Conservation (phyloP, 441 rosid genomes). For the Sinapis alba region DNA sequence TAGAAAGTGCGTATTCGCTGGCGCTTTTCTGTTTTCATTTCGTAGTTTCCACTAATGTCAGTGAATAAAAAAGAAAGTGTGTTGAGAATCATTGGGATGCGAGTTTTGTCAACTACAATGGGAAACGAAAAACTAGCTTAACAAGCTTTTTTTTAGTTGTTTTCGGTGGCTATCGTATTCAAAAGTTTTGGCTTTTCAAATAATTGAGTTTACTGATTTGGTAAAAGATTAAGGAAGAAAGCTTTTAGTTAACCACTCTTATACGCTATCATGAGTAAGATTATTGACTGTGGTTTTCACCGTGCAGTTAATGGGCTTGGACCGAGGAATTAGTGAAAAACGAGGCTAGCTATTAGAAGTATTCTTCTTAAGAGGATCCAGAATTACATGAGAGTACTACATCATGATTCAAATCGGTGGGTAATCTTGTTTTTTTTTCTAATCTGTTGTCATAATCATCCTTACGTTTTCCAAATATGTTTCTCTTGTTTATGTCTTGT, state of each 20-base stretch:
- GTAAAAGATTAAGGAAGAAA: constrained; percentile 9
- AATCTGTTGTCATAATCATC: background rate
- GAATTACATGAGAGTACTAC: background rate
- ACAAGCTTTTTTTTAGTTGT: background rate
- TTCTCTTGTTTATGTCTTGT: background rate
- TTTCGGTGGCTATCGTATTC: constrained; percentile 31
- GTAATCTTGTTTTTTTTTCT: background rate
- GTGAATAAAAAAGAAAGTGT: constrained; percentile 15
- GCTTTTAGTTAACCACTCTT: background rate
- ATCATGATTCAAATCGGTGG: background rate
- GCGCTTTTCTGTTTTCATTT: constrained; percentile 21
- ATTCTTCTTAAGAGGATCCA: background rate
- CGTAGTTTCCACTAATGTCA: constrained; percentile 26
- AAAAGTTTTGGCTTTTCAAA: constrained; percentile 12
- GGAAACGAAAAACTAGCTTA: constrained; percentile 27
- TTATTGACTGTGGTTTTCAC: background rate
- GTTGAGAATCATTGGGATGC: constrained; percentile 24
- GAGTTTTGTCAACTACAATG: constrained; percentile 31
- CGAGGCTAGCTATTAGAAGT: background rate
- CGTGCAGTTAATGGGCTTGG: background rate
- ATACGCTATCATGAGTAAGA: background rate
- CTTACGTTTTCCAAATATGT: background rate
- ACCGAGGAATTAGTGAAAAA: background rate
- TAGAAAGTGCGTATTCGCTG: constrained; percentile 40
- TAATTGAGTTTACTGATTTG: constrained; percentile 7